A percentile compares a stretch with the other conserved stretches of the same genome.
phyloP scores from a whole-genome alignment of 768 basidiomycete species.

The Pulveroboletus sp. region DNA sequence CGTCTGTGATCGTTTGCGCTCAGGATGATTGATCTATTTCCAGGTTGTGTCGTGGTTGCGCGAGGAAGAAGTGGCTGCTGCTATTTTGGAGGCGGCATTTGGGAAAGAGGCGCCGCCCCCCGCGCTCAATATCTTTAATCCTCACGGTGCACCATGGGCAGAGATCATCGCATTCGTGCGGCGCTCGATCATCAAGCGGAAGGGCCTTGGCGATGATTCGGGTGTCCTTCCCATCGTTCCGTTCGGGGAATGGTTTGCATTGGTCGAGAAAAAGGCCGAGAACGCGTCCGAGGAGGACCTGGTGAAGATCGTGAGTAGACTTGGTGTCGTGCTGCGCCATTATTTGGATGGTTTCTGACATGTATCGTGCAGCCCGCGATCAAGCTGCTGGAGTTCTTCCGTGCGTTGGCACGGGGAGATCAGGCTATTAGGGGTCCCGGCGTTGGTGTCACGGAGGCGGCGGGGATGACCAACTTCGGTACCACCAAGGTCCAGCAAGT shows the following conservation, averaged over 20 bases:
- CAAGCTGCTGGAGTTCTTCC: conserved; percentile 35
- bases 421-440: not conserved
- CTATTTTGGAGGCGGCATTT: conserved; percentile 31
- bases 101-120: conserved; percentile 12
- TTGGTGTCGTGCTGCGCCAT: too few relatives aligned
- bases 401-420: conserved; percentile 19
- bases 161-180: conserved; percentile 27
- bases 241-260: conserved; percentile 34
- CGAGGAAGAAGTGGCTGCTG: conserved; percentile 35
- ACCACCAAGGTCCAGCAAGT: conserved; percentile 11
- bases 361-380: conserved; percentile 28
- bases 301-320: conserved; percentile 29
- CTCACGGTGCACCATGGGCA: conserved; percentile 33
- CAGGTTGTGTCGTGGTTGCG: conserved; percentile 45
- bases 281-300: conserved; percentile 25
- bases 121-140: conserved; percentile 39
- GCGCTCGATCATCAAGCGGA: conserved; percentile 13
- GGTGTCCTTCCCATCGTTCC: conserved; percentile 30
- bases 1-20: not conserved
- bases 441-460: conserved; percentile 9
- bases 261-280: conserved; percentile 21
- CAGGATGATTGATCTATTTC: not conserved
- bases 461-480: conserved; percentile 19
- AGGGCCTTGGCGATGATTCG: not conserved
- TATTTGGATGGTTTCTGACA: too few relatives aligned